Conservation (phyloP, 176 grass and related monocot genomes). For the Thalia dealbata region DNA sequence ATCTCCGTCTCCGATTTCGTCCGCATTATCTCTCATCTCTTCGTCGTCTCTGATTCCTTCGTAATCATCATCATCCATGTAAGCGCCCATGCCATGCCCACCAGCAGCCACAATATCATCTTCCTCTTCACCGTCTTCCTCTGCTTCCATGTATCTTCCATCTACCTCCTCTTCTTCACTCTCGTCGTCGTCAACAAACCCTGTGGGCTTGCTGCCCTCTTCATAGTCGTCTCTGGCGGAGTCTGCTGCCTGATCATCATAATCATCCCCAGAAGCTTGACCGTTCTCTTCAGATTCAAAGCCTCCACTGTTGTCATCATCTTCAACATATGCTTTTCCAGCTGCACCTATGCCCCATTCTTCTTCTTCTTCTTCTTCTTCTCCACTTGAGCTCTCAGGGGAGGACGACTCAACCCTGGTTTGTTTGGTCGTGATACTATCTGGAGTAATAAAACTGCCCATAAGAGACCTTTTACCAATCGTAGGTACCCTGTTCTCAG, state of each 20-base stretch:
- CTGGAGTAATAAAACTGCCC: slow-evolving; percentile 69
- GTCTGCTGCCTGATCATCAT: slow-evolving; percentile 37
- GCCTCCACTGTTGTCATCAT: slow-evolving; percentile 30
- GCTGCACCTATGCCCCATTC: slow-evolving; percentile 46
- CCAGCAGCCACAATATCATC: slow-evolving; percentile 23
- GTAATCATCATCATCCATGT: slow-evolving; percentile 51
- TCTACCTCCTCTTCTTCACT: slow-evolving; percentile 19
- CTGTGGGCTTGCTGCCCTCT: slow-evolving; percentile 24
- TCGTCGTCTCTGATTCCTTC: slow-evolving; percentile 22
- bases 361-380: slow-evolving; percentile 44
- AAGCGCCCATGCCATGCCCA: slow-evolving; percentile 17
- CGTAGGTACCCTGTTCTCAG: slow-evolving; percentile 33
- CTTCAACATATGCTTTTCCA: slow-evolving; percentile 40
- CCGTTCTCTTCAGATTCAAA: slow-evolving; percentile 36
- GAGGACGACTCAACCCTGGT: slow-evolving; percentile 28
- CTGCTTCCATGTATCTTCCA: not conserved
- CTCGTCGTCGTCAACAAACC: slow-evolving; percentile 30
- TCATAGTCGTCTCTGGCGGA: slow-evolving; percentile 36
- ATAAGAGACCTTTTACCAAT: slow-evolving; percentile 55
- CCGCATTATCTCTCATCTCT: not conserved
- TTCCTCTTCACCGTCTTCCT: slow-evolving; percentile 16
- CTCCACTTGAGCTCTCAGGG: slow-evolving; percentile 63
- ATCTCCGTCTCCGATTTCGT: slow-evolving; percentile 46
- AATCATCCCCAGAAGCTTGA: slow-evolving; percentile 46
- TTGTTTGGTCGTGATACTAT: slow-evolving; percentile 31